Evolutionary conservation across 306 rosid species (phyloP), one percentile per base, ranked within the genome.

Genomic region (Inga oerstediana): DNA sequence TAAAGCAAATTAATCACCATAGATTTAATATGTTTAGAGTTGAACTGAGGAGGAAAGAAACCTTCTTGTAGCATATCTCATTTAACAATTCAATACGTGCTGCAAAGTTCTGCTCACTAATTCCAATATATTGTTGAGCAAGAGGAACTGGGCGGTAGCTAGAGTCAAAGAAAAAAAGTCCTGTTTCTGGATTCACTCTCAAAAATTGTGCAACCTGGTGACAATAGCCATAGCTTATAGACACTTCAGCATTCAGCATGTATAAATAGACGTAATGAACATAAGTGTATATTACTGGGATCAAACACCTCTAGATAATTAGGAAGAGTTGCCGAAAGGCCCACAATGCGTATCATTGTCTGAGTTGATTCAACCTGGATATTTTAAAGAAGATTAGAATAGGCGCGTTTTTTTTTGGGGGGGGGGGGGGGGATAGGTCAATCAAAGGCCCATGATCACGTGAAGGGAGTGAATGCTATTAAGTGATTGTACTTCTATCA

Each of bases 71-170:
- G 93, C 98, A 95, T 88, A 95, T 95, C 74, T 91, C 91, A 82
- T 93, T 92, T 93, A 93, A 86, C 89, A 93, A 88, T 51, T 92
- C 98, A 85, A 80, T 91, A 71, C 98, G 95, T 83, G 94, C 92
- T 75, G 92, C 91, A 89, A 89, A 95, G 87, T 95, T 93, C 76
- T 87, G 94, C 89, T 92, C 96, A 83, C 92, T 95, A 61, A 95
- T 95, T 74, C 99, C 99, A 78, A 95, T 87, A 86, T 95, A 95
- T 82, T 95, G 99, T 79, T 93, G 99, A 32, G 99, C 99, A 87
- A 95, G 98, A 87, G 99, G 99, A 81, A 95, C 99, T 32, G 98
- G 99, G 72, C 99, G 98, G 81, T 95, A 95, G 83, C 92, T 95
- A 82, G 99, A 87, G 87, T 95, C 99, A 82, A 95, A 95, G 87